These are phyloP conservation scores for Eleusine coracana DNA, from an alignment of 176 grass and related monocot species.

Conservation along the genomic window DNA sequence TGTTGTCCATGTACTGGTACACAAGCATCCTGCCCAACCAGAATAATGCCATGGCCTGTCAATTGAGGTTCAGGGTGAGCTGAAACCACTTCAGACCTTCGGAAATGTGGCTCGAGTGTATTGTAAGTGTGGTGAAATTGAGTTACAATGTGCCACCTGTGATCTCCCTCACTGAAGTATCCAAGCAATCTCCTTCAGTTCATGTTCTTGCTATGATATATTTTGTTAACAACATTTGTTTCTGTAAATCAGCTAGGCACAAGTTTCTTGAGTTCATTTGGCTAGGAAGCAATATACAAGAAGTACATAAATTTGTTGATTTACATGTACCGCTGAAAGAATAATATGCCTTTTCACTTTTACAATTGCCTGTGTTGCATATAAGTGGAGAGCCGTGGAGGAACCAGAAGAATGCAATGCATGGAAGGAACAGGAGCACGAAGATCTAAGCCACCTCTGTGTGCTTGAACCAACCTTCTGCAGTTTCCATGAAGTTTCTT, in stretches of 20 bases:
- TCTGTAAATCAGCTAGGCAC: too few species aligned
- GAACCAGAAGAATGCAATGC: constrained; percentile 56
- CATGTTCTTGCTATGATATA: constrained; percentile 52
- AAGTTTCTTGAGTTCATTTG: too few species aligned
- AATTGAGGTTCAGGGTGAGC: background rate
- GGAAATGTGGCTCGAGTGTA: background rate
- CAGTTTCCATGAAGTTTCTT: too few species aligned
- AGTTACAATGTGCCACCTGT: constrained; percentile 56
- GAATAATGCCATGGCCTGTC: background rate
- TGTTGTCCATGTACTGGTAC: constrained; percentile 89
- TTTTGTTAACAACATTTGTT: too few species aligned
- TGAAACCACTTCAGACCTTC: background rate
- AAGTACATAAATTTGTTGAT: too few species aligned
- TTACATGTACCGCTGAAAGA: too few species aligned
- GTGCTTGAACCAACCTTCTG: constrained; percentile 54
- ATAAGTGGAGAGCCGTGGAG: background rate
- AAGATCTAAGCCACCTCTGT: constrained; percentile 66
- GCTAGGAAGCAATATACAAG: too few species aligned
- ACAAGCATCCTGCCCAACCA: constrained; percentile 71
- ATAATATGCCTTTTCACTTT: too few species aligned
- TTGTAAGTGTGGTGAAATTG: background rate
- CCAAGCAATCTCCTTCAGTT: constrained; percentile 92
- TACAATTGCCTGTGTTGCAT: too few species aligned
- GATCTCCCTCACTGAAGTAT: constrained; percentile 81
- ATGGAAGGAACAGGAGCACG: constrained; percentile 39